Conservation (phyloP, 73 alveolate genomes). For the Paramecium sexaurelia region DNA sequence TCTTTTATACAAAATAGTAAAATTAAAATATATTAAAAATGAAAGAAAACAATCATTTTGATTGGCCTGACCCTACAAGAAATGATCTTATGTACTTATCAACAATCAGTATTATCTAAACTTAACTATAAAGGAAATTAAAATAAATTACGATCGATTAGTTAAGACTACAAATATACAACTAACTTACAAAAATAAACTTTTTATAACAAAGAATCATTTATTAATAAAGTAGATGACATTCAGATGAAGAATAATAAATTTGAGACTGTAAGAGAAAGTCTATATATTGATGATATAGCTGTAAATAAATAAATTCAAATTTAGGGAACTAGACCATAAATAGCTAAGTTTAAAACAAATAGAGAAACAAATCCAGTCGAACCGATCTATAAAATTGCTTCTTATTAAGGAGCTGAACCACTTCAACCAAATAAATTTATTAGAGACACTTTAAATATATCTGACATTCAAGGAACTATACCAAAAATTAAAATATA, state of each 20-base stretch:
- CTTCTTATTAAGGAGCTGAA: not conserved
- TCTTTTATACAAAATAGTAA: not conserved
- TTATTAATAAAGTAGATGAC: not conserved
- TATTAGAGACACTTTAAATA: slow-evolving; percentile 42
- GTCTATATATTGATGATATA: not conserved
- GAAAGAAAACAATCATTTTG: slow-evolving; percentile 25
- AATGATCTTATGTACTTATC: slow-evolving; percentile 12
- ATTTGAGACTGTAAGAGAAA: not conserved
- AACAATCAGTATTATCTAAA: not conserved
- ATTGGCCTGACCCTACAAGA: slow-evolving; percentile 24
- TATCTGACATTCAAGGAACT: not conserved
- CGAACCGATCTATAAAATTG: slow-evolving; percentile 7
- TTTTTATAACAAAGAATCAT: not conserved
- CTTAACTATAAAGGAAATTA: not conserved
- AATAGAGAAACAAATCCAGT: not conserved
- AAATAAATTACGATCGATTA: not conserved
- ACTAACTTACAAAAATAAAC: not conserved
- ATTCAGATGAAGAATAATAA: not conserved
- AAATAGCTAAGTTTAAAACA: not conserved
- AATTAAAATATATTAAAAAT: slow-evolving; percentile 1
- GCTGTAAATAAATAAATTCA: not conserved
- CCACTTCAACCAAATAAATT: not conserved
- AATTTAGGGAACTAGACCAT: not conserved
- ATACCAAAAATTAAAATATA: not conserved
- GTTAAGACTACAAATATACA: slow-evolving; percentile 47